Evolutionary conservation across 495 filamentous ascomycete species (phyloP).

Genomic region (Talaromyces liani): DNA sequence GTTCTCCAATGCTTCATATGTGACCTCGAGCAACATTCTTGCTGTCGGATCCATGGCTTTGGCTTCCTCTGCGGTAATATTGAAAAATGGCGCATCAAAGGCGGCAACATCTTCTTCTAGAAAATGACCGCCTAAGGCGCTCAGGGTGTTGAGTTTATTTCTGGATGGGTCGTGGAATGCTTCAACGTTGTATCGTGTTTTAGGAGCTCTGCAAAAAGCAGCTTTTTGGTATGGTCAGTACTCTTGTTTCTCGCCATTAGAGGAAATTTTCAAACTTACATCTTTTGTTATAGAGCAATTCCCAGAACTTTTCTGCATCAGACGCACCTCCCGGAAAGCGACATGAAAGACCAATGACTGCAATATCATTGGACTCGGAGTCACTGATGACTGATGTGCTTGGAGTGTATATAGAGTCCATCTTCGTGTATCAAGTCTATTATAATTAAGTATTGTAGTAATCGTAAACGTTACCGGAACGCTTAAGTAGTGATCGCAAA

Average conservation of each 20-base stretch:
- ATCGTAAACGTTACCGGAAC: background rate
- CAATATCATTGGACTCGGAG: constrained; percentile 5
- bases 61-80: constrained; percentile 43
- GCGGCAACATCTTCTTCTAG: constrained; percentile 21
- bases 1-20: constrained; percentile 52
- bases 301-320: constrained; percentile 43
- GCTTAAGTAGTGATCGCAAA: background rate
- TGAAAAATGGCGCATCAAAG: constrained; percentile 46
- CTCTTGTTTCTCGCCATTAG: constrained; percentile 21
- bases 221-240: constrained; percentile 12
- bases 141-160: background rate
- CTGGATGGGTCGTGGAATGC: constrained; percentile 25
- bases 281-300: constrained; percentile 39
- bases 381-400: constrained; percentile 13
- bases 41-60: constrained; percentile 32
- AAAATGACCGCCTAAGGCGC: constrained; percentile 24
- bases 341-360: constrained; percentile 46
- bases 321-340: constrained; percentile 49
- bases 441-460: background rate
- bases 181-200: constrained; percentile 29
- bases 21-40: constrained; percentile 41
- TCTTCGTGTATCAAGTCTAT: background rate
- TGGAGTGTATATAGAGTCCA: constrained; percentile 12
- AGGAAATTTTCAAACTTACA: constrained; percentile 6
- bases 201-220: constrained; percentile 11